Evolutionary conservation across 768 basidiomycete genomes (phyloP).

Genomic region (Agrocybe praecox): DNA sequence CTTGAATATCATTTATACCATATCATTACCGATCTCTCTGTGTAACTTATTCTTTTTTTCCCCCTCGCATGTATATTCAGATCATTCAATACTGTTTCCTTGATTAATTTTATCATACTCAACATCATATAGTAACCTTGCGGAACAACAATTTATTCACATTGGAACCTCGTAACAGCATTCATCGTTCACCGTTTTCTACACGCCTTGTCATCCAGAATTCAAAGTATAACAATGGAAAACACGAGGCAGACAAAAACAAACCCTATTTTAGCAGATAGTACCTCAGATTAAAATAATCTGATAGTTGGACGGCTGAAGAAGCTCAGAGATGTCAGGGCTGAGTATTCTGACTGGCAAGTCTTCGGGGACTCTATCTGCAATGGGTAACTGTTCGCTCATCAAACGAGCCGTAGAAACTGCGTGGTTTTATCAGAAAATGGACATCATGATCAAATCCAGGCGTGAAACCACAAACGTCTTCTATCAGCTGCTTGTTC

Average conservation of each 20-base stretch:
- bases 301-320: background rate
- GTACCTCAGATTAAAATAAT: background rate
- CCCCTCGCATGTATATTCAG: constrained; percentile 10
- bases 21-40: constrained; percentile 5
- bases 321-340: background rate
- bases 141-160: constrained; percentile 1
- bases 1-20: constrained; percentile 23
- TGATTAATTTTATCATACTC: constrained; percentile 10
- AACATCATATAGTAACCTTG: constrained; percentile 7
- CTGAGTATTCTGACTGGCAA: background rate
- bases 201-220: background rate
- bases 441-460: too few species aligned
- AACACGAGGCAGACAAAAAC: background rate
- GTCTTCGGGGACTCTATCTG: background rate
- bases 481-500: too few species aligned
- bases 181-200: background rate
- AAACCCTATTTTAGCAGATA: background rate
- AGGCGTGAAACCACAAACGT: too few species aligned
- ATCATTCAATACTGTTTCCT: constrained; percentile 2
- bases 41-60: constrained; percentile 23
- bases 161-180: too few species aligned
- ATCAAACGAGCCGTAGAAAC: too few species aligned
- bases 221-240: background rate
- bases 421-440: too few species aligned
- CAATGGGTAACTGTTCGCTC: too few species aligned